phyloP scores from a whole-genome alignment of 306 rosid genomes.

The Begonia loranthoides region DNA sequence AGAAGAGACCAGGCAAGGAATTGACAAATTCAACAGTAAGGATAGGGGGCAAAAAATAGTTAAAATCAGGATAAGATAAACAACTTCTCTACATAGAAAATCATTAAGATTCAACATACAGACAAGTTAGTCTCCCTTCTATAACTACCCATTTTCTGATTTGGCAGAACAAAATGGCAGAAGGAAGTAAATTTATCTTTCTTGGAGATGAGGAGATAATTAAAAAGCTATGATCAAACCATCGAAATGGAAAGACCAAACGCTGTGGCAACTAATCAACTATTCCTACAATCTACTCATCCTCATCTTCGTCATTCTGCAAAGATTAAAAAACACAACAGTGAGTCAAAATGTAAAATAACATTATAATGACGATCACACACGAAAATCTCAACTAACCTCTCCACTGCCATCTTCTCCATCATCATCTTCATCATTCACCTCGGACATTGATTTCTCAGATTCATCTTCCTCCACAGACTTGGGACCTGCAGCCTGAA shows the following conservation, averaged over 20 bases:
- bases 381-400: constrained; percentile 17
- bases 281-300: constrained; percentile 22
- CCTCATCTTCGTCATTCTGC: constrained; percentile 80
- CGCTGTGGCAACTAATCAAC: constrained; percentile 18
- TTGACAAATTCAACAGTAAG: no score
- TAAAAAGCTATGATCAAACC: constrained; percentile 36
- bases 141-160: constrained; percentile 27
- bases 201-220: constrained; percentile 20
- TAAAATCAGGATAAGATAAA: no score
- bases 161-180: constrained; percentile 31
- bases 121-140: constrained; percentile 29
- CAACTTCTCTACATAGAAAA: constrained; percentile 26
- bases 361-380: no score
- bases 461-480: constrained; percentile 51
- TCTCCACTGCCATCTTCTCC: constrained; percentile 67
- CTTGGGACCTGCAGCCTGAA: constrained; percentile 59
- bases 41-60: no score
- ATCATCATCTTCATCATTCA: constrained; percentile 73
- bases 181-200: constrained; percentile 24
- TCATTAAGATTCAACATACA: constrained; percentile 35
- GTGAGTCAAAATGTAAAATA: no score
- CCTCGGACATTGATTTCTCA: constrained; percentile 70
- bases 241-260: constrained; percentile 22
- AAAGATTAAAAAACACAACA: no score
- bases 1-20: no score